Base-by-base conservation (phyloP, 306 rosid species). In the Ormosia semicastrata region DNA sequence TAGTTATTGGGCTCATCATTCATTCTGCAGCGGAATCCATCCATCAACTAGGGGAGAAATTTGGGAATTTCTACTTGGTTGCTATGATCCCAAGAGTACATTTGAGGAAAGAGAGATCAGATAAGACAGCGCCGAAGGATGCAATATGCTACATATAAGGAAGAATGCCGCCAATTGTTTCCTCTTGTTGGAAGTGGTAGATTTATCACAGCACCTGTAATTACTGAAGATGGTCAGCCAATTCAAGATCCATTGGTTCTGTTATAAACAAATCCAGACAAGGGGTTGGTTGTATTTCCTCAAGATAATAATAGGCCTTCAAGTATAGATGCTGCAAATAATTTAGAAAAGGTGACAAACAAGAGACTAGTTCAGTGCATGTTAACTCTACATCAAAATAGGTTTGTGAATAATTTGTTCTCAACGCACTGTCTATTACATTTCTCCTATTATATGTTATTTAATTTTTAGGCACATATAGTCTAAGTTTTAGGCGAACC, bases 331-430 rank as follows among this genome's bases (percentile, higher is more conserved):
- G 13, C 81, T 79, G 66, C 79, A 73, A 88, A 36, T 84, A 66
- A 58, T 72, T 29, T 92, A 80, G 86, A 83, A 53, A 76, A 52
- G 9, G 90, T 91, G 81, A 87, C 68, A 50, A 97, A 93, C 85
- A 89, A 90, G 85, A 92, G 84, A 87, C 78, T 89, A 82, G 84
- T 92, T 79, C 97, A 96, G 83, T 96, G 99, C 98, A 71, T 96
- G 97, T 94, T 89, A 84, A 96, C 97, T 78, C 91, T 96, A 53
- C 99, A 96, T 92, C 99, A n/a, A 96, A 85, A 96, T 93, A 85
- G 99, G 99, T 96, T 58, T 59, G 97, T 88, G 58, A 65, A 40
- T 52, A 50, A 39, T 71, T 80, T 78, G 10, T 11, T 41, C 8
- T 46, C 13, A 58, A 13, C 50, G 10, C 73, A 34, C 58, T 56